Percentiles rank a stretch among this genome's conserved stretches.
These are phyloP conservation scores for Articulospora tetracladia DNA, from an alignment of 495 filamentous ascomycete species.

Conservation along the genomic window DNA sequence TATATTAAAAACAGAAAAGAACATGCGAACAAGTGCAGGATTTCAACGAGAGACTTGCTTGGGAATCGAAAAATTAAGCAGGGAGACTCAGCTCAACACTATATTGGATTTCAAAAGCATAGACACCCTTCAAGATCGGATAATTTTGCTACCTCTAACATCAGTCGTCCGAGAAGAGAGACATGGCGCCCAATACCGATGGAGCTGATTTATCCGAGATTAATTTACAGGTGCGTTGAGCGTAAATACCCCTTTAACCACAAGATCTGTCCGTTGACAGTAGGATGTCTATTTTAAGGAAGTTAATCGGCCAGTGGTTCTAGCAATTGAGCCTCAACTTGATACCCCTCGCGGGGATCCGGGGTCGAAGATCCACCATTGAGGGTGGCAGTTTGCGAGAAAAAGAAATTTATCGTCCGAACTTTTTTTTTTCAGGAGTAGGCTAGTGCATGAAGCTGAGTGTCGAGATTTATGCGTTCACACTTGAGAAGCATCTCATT, in stretches of 20 bases:
- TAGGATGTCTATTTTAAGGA: too few relatives aligned
- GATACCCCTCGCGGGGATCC: neutral
- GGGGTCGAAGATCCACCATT: neutral
- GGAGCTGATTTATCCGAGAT: neutral
- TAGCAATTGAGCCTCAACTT: neutral
- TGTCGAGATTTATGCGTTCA: too few relatives aligned
- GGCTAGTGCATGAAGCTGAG: neutral
- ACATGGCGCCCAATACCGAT: neutral
- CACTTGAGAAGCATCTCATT: too few relatives aligned
- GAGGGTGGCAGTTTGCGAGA: neutral
- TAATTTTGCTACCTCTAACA: too few relatives aligned
- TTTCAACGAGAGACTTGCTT: neutral
- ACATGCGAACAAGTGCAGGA: neutral
- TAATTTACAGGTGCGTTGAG: neutral
- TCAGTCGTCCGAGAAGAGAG: neutral
- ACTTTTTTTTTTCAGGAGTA: neutral
- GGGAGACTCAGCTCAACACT: neutral
- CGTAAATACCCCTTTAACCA: too few relatives aligned
- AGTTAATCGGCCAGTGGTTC: too few relatives aligned
- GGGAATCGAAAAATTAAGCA: too few relatives aligned
- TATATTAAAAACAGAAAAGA: too few relatives aligned
- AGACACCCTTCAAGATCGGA: neutral
- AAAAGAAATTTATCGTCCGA: neutral
- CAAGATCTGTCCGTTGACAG: too few relatives aligned
- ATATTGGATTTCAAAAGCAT: neutral